A percentile compares a stretch with the other conserved stretches of the same genome.
Conservation (phyloP, 495 filamentous ascomycete genomes). For the Penicillium robsamsonii region DNA sequence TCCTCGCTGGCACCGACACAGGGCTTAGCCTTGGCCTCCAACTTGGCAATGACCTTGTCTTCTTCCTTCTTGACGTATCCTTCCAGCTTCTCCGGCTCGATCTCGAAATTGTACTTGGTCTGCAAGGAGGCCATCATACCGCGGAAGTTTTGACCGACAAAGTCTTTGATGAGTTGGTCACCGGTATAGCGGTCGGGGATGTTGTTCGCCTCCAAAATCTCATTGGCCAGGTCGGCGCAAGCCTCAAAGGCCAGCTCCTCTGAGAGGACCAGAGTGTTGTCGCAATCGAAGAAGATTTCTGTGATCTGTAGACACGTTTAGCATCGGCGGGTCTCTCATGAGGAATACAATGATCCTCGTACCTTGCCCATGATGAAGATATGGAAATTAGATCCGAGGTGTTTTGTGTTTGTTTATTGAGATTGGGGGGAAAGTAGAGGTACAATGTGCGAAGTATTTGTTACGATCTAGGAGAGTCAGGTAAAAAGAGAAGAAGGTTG, state of each 20-base stretch:
- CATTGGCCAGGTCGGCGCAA: conserved; percentile 88
- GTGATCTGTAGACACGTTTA: conserved; percentile 56
- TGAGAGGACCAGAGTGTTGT: conserved; percentile 95
- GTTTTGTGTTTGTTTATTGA: conserved; percentile 4
- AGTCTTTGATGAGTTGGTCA: conserved; percentile 75
- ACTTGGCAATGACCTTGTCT: conserved; percentile 78
- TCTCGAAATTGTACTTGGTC: conserved; percentile 70
- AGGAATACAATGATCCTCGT: conserved; percentile 5
- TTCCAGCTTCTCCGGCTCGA: conserved; percentile 67
- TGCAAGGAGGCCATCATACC: conserved; percentile 80
- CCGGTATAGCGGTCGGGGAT: conserved; percentile 75
- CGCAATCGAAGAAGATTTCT: conserved; percentile 90
- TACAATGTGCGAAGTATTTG: background rate
- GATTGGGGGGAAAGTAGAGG: background rate
- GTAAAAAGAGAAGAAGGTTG: conserved; percentile 1
- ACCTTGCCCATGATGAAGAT: conserved; percentile 49
- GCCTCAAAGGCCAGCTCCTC: conserved; percentile 92
- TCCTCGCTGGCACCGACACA: conserved; percentile 72
- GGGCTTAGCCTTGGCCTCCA: conserved; percentile 64
- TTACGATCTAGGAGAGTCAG: conserved; percentile 2
- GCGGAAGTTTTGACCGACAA: conserved; percentile 95
- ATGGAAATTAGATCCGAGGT: conserved; percentile 12
- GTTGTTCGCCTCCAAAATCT: conserved; percentile 69
- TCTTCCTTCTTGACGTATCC: conserved; percentile 76
- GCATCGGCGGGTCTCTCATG: conserved; percentile 14